Evolutionary conservation across 1,139 yeast species (phyloP), one percentile per base, ranked within the genome.

Genomic region (Yamadazyma taylorii): DNA sequence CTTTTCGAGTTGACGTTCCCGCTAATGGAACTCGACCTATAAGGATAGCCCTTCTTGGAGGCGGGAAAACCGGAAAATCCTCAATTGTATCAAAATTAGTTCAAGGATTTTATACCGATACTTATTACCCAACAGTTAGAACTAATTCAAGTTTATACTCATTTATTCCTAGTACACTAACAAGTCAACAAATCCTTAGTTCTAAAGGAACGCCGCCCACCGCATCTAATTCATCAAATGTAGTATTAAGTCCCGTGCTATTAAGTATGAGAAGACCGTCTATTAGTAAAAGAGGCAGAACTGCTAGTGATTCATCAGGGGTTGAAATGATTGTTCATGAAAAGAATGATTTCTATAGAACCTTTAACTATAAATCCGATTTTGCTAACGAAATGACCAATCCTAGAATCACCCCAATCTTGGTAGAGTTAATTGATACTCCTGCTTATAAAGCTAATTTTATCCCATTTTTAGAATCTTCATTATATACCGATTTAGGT

Each of bases 391-490:
- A 25, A 1, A 34, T 26, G 6, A 21, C 36, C 1, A 52, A 58
- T 2, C 84, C 85, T 0, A 56, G 58, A 3, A 62, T 76, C 10
- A 66, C 84, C 0, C 86, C 89, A 0, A 74, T 83, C 7, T 56
- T 79, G 24, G 65, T 82, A 5, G 94, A 85, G 51, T 61, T 84
- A 28, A 77, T 84, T 3, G 94, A 85, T 50, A 81, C 90, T 0
- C 88, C 89, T 0, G 78, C 83, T 2, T 82, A 79, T 53, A 75
- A 79, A 35, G 76, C 83, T 2, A 76, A 77, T 75, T 74, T 80
- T 22, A 85, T 85, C 6, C 94, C 94, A 0, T 85, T 84, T 48
- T 57, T 85, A 25, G 92, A 85, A 49, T 81, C 82, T 3, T 81
- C 89, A 1, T 49, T 85, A 14, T 81, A 82, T 52, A 66, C 80